phyloP scores from a whole-genome alignment of 2,329 filamentous ascomycete genomes.

The Cercospora janseana region DNA sequence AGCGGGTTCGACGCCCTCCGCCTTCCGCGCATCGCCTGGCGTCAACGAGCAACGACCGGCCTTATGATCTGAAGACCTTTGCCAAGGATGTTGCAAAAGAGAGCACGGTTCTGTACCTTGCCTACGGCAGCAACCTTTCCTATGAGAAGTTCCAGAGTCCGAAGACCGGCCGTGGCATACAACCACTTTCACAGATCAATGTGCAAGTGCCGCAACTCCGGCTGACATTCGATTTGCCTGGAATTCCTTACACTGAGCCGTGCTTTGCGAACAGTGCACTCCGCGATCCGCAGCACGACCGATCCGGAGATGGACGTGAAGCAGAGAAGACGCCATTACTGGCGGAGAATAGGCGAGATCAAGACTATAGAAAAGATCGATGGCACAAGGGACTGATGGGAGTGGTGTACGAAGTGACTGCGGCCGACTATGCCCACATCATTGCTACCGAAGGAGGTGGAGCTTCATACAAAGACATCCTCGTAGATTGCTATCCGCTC shows the following conservation, averaged over 20 bases:
- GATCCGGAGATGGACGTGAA: conserved; percentile 7
- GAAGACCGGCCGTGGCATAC: conserved; percentile 71
- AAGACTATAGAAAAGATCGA: conserved; percentile 53
- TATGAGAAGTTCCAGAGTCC: conserved; percentile 65
- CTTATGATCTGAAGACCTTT: conserved; percentile 27
- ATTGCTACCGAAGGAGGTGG: conserved; percentile 89
- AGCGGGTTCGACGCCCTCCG: conserved; percentile 12
- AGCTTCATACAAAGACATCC: conserved; percentile 75
- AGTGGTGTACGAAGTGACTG: conserved; percentile 92
- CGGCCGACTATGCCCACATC: conserved; percentile 77
- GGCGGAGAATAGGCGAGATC: conserved; percentile 6
- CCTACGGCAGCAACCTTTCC: conserved; percentile 88
- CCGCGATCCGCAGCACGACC: conserved; percentile 48
- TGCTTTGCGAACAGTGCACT: conserved; percentile 82
- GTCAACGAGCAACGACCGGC: conserved; percentile 22
- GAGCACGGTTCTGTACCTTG: conserved; percentile 46
- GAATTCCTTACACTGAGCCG: conserved; percentile 81
- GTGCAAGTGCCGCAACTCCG: conserved; percentile 76
- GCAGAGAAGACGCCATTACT: conserved; percentile 39
- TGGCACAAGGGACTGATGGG: conserved; percentile 82
- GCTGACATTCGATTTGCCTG: conserved; percentile 81
- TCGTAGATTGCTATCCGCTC: conserved; percentile 74
- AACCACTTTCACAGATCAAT: conserved; percentile 75
- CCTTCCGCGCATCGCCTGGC: conserved; percentile 23
- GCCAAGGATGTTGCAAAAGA: conserved; percentile 17